Percentiles rank a stretch among this genome's conserved stretches.
These are phyloP conservation scores for Pyrrhoderma noxium DNA, from an alignment of 1,284 basidiomycete species.

Conservation along the genomic window DNA sequence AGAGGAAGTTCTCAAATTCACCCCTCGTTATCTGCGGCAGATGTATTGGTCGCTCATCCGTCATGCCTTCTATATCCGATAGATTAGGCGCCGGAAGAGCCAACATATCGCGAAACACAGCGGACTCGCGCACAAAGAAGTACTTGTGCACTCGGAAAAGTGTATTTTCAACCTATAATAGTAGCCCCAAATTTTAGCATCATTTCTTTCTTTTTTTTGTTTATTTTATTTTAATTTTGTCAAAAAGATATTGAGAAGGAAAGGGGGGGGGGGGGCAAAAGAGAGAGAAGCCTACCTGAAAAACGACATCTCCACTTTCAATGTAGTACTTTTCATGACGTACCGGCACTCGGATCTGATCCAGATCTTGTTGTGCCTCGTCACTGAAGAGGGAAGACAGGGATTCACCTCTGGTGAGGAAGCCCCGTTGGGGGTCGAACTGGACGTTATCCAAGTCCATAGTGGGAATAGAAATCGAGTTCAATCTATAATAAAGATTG, in stretches of 20 bases:
- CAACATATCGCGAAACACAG: slow-evolving; percentile 33
- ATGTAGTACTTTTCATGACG: slow-evolving; percentile 15
- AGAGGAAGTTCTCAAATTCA: slow-evolving; percentile 53
- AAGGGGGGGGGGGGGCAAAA: no score
- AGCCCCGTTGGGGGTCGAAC: no score
- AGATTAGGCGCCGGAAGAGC: slow-evolving; percentile 31
- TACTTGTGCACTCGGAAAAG: slow-evolving; percentile 53
- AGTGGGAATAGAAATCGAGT: no score
- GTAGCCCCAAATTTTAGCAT: slow-evolving; percentile 10
- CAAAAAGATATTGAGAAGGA: no score
- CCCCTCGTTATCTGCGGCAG: slow-evolving; percentile 40
- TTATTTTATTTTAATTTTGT: no score
- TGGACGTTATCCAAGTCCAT: no score
- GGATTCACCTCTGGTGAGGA: no score
- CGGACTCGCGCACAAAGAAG: slow-evolving; percentile 60
- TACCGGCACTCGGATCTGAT: not conserved
- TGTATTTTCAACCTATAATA: slow-evolving; percentile 36
- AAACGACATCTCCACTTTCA: slow-evolving; percentile 17
- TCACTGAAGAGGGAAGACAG: no score
- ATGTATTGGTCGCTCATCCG: slow-evolving; percentile 44
- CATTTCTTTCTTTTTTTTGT: slow-evolving; percentile 6
- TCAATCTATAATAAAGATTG: no score
- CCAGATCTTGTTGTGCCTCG: no score
- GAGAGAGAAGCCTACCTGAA: slow-evolving; percentile 4
- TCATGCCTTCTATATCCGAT: slow-evolving; percentile 31